Evolutionary conservation across 129 eudicot species (phyloP).

Genomic region (Logfia minima): DNA sequence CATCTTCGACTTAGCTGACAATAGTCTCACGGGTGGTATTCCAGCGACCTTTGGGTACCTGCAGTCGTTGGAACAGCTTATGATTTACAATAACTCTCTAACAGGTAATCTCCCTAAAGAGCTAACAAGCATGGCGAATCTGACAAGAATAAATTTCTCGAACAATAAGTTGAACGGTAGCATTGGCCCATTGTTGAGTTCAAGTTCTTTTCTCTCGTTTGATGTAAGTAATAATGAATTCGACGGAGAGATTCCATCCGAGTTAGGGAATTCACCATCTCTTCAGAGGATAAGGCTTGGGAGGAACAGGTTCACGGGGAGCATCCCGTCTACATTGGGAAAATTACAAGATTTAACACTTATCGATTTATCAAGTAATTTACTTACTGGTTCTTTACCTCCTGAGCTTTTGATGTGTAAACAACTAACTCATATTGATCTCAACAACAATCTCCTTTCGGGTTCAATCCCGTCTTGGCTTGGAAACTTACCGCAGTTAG

Average conservation of each 20-base stretch:
- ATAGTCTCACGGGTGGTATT: constrained; percentile 68
- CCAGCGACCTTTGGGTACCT: constrained; percentile 72
- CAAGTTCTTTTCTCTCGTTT: constrained; percentile 67
- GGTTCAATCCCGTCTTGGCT: constrained; percentile 77
- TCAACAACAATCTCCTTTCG: constrained; percentile 64
- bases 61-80: constrained; percentile 58
- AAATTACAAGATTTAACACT: constrained; percentile 52
- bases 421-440: constrained; percentile 70
- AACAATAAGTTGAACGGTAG: constrained; percentile 76
- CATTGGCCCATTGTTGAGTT: constrained; percentile 70
- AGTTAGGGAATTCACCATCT: constrained; percentile 56
- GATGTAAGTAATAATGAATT: constrained; percentile 81
- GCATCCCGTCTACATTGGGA: constrained; percentile 68
- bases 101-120: constrained; percentile 73
- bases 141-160: constrained; percentile 77
- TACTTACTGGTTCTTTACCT: constrained; percentile 70
- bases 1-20: constrained; percentile 82
- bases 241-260: constrained; percentile 61
- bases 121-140: constrained; percentile 50
- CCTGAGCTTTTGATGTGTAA: constrained; percentile 62
- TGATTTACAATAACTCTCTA: constrained; percentile 94
- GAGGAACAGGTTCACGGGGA: constrained; percentile 55
- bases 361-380: constrained; percentile 72
- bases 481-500: constrained; percentile 68
- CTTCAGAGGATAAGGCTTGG: constrained; percentile 81